Evolutionary conservation across 2,329 filamentous ascomycete species (phyloP), one percentile per base, ranked within the genome.

Genomic region (Keithomyces neogunnii): DNA sequence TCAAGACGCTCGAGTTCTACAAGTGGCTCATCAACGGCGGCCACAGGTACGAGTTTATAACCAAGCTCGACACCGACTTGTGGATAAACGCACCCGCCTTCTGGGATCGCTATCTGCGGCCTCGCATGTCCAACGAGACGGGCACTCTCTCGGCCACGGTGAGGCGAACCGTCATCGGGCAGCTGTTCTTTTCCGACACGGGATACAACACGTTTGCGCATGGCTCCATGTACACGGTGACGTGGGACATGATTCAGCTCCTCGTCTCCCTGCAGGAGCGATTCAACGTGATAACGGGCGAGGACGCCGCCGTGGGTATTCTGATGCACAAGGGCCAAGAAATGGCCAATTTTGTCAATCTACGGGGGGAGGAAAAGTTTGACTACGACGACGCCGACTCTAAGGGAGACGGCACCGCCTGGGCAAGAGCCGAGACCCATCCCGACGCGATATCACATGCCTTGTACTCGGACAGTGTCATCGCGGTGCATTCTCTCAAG

Each of bases 1-100:
- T 66, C 53, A 66, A 67, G 57, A 64, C 63, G 3, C 56, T 67
- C 11, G 65, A 66, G 54, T 59, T 67, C 5, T 65, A 62, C 56
- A 60, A 63, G 49, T 64, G 60, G 59, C 60, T 66, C 26, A 53
- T 62, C n/a, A 44, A 50, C 4, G 49, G 53, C 5, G 53, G 57
- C 11, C 47, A 44, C 3, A 51, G 43, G 3, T 67, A 65, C 56
- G 59, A 63, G 38, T 67, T 62, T 42, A 60, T 67, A 13, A 60
- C 63, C 33, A 67, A 67, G 53, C 53, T 67, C 43, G 65, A 67
- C 42, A 65, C 63, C 0, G 65, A 67, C 51, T 48, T 63, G 7
- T 67, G 60, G 57, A 48, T 67, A 49, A 65, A 67, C 42, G 62
- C 63, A 2, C 58, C 59, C 31, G 61, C 54, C 0, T 66, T 67